Percentiles rank a stretch among this genome's conserved stretches.
Evolutionary conservation across 2,329 filamentous ascomycete genomes (phyloP).

Genomic region (Ophiostoma himal-ulmi): DNA sequence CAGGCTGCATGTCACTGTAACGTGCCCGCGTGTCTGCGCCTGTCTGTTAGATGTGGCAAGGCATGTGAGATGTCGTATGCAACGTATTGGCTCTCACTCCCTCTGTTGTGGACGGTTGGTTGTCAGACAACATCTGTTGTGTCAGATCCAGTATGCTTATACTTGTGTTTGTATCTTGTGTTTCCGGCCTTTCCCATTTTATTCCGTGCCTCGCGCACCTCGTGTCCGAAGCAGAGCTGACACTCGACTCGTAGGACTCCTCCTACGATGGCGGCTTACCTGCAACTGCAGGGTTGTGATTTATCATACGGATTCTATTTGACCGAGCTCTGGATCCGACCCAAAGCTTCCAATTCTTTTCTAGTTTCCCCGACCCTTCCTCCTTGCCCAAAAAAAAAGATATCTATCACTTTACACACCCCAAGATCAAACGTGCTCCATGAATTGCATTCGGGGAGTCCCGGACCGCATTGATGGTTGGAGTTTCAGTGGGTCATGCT

Average conservation of each 20-base stretch:
- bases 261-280: too few relatives aligned
- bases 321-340: background rate
- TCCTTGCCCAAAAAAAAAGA: background rate
- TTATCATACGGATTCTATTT: background rate
- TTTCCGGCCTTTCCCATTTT: background rate
- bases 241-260: background rate
- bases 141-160: background rate
- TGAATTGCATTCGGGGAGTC: background rate
- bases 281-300: background rate
- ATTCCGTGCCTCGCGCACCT: constrained; percentile 5
- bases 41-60: background rate
- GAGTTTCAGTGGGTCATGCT: background rate
- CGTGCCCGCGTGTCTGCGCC: background rate
- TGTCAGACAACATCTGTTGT: background rate
- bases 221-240: constrained; percentile 8
- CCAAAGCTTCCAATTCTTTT: background rate
- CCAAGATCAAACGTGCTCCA: background rate
- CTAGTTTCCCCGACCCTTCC: background rate
- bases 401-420: background rate
- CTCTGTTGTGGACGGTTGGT: background rate
- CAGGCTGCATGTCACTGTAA: background rate
- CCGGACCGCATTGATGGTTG: background rate
- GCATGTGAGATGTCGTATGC: background rate
- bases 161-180: background rate
- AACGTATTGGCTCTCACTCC: background rate